phyloP scores from a whole-genome alignment of 495 filamentous ascomycete genomes.

The Podospora appendiculata region DNA sequence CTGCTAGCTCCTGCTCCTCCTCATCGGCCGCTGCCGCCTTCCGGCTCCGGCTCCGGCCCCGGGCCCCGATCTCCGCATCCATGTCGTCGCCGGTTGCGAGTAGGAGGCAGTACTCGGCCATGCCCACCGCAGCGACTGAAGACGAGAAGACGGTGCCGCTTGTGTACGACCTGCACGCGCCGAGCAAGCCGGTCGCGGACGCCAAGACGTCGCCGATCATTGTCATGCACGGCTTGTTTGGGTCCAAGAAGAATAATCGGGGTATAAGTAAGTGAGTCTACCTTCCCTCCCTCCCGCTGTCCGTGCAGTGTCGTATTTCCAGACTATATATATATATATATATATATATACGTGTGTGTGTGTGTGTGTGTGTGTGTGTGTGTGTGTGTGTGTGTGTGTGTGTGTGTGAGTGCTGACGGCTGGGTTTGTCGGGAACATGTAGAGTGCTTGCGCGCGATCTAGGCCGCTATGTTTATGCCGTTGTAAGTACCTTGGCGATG shows the following conservation, averaged over 20 bases:
- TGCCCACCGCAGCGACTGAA: background rate
- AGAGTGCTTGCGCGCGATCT: constrained; percentile 75
- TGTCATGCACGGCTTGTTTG: constrained; percentile 90
- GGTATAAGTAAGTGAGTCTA: constrained; percentile 86
- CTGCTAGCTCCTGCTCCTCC: too few species aligned
- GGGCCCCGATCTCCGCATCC: background rate
- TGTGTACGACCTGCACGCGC: constrained; percentile 52
- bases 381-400: background rate
- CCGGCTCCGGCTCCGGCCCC: background rate
- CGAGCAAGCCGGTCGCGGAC: constrained; percentile 30
- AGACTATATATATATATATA: background rate
- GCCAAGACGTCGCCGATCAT: constrained; percentile 60
- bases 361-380: background rate
- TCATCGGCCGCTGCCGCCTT: too few species aligned
- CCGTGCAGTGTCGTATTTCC: background rate
- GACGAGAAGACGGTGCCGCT: constrained; percentile 31
- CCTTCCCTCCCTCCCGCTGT: background rate
- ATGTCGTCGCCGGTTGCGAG: background rate
- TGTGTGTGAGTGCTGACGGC: background rate
- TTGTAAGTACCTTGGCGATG: constrained; percentile 47
- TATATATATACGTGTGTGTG: background rate
- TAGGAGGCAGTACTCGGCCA: too few species aligned
- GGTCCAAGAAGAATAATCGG: constrained; percentile 92
- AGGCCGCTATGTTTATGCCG: constrained; percentile 69
- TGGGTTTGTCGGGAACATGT: constrained; percentile 5